Base-by-base conservation (phyloP, 805 yeast species). In the Candida silvatica region DNA sequence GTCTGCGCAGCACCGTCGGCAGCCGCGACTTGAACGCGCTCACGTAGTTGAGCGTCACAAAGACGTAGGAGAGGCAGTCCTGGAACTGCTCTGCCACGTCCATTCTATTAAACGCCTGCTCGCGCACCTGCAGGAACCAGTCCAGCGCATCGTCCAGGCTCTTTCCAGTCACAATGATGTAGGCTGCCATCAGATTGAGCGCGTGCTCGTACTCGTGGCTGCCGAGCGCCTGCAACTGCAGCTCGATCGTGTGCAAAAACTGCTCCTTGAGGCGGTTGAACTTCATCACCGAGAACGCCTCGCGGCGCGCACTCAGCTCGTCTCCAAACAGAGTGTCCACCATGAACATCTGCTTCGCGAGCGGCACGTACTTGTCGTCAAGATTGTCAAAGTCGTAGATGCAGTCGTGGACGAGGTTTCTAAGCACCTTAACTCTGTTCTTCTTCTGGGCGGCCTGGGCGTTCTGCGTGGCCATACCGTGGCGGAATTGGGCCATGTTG, bases 171-270 rank as follows among this genome's bases (percentile, higher is more conserved):
- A 49, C 25, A 3, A 58, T 40, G 11, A 49, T 37, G 29, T 46
- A 47, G 9, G 62, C 45, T 3, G 44, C 37, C 12, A 51, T 29
- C 3, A 59, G 25, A 33, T 50, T 47, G 8, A 53, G 17, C 2
- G 48, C 38, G 29, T 43, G 47, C 16, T 58, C 62, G 26, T 45
- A 43, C 32, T 58, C 61, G 16, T 51, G 44, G 30, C 58, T 62
- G 9, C 43, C 28, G 9, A 54, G 27, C 6, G 35, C 27, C 3
- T 37, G 17, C 3, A 58, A 36, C 37, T 52, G 46, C 11, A 20
- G 18, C 14, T 47, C 42, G 2, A 57, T 36, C 3, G 44, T 44
- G 6, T 35, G 17, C 4, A 48, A 31, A 27, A 53, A 47, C 12
- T 44, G 37, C 0, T 25, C 5, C 17, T 46, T 46, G 16, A 55